Percentiles rank a stretch among this genome's conserved stretches.
Conservation (phyloP, 2,329 filamentous ascomycete genomes). For the Monilinia aucupariae region DNA sequence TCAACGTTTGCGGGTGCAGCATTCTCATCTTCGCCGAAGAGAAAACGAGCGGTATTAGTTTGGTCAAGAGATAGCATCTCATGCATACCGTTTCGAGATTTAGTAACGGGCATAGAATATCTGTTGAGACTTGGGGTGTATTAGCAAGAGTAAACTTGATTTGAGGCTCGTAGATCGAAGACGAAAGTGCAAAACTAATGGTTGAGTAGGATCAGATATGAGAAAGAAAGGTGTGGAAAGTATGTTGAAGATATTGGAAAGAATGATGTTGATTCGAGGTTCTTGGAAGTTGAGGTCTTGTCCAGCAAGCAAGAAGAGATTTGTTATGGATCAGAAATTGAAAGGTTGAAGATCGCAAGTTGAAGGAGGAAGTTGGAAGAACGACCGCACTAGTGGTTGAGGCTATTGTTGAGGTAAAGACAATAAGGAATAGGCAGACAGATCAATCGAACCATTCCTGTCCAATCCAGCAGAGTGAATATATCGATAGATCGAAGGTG, state of each 20-base stretch:
- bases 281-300: slow-evolving; percentile 1
- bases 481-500: slow-evolving; percentile 2
- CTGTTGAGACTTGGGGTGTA: slow-evolving; percentile 64
- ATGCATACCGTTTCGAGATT: slow-evolving; percentile 60
- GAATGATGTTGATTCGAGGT: neutral
- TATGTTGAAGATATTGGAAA: slow-evolving; percentile 11
- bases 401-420: slow-evolving; percentile 2
- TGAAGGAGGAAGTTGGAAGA: neutral
- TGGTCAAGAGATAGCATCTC: slow-evolving; percentile 65
- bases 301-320: slow-evolving; percentile 9
- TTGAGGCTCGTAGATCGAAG: slow-evolving; percentile 8
- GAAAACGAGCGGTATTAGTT: slow-evolving; percentile 77
- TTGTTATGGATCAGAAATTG: slow-evolving; percentile 8
- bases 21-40: slow-evolving; percentile 74
- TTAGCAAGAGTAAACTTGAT: slow-evolving; percentile 22
- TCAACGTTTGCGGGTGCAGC: slow-evolving; percentile 50
- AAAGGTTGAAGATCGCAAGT: slow-evolving; percentile 8
- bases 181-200: neutral
- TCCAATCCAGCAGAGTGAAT: slow-evolving; percentile 5
- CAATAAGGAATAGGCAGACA: slow-evolving; percentile 1
- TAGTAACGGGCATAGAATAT: slow-evolving; percentile 87
- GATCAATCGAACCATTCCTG: slow-evolving; percentile 4
- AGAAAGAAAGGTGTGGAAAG: slow-evolving; percentile 2
- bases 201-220: neutral
- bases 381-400: neutral